phyloP scores from a whole-genome alignment of 768 basidiomycete species.

The Exidia glandulosa region DNA sequence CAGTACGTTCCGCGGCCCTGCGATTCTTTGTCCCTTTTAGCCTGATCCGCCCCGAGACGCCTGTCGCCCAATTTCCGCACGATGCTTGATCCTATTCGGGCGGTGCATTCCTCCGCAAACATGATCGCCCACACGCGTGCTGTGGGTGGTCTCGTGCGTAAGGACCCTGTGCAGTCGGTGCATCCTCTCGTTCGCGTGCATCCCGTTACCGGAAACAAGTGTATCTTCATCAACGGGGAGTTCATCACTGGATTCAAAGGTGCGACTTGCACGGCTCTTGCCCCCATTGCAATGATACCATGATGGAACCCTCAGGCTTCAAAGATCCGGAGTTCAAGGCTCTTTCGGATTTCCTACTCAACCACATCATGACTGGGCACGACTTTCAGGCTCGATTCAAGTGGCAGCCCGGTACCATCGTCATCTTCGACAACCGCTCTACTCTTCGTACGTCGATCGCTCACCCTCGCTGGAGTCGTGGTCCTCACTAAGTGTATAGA shows the following conservation, averaged over 20 bases:
- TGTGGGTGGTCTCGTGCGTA: conserved; percentile 62
- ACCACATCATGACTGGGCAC: conserved; percentile 65
- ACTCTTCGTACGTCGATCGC: neutral
- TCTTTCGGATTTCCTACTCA: conserved; percentile 53
- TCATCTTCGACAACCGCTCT: neutral
- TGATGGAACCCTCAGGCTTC: neutral
- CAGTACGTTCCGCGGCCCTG: conserved; percentile 61
- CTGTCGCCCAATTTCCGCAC: neutral
- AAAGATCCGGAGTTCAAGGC: conserved; percentile 28
- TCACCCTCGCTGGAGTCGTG: neutral
- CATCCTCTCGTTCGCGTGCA: conserved; percentile 72
- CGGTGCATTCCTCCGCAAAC: conserved; percentile 63
- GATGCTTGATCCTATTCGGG: conserved; percentile 22
- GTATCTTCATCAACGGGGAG: conserved; percentile 75
- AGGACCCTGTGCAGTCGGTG: conserved; percentile 72
- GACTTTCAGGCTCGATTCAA: conserved; percentile 50
- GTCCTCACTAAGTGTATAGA: neutral
- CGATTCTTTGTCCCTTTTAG: conserved; percentile 66
- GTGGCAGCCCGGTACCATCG: neutral
- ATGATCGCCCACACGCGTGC: conserved; percentile 48
- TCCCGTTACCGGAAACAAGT: conserved; percentile 83
- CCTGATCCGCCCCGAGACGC: neutral
- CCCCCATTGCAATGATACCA: conserved; percentile 7
- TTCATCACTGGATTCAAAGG: conserved; percentile 76
- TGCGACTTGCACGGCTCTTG: conserved; percentile 56